Percentiles rank a stretch among this genome's conserved stretches.
Conservation (phyloP, 192 early-diverging fungal species). For the Cladochytrium replicatum region DNA sequence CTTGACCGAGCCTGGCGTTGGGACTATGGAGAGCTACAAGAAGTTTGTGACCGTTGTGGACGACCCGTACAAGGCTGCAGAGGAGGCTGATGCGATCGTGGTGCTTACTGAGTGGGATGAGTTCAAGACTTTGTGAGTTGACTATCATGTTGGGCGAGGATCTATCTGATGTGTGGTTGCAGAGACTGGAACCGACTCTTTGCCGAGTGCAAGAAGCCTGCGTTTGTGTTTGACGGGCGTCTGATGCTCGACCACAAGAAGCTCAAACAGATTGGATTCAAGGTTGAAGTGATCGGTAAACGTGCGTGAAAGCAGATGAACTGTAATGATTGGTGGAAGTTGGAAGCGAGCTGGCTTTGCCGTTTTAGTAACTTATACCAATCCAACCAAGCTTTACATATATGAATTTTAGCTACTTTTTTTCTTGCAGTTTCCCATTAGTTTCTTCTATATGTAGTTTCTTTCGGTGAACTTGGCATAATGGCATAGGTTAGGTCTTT, state of each 20-base stretch:
- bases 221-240: constrained; percentile 69
- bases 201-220: constrained; percentile 50
- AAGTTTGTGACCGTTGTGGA: constrained; percentile 41
- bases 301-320: too few species aligned
- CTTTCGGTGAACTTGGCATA: too few species aligned
- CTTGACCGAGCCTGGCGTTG: constrained; percentile 17
- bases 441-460: too few species aligned
- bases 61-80: constrained; percentile 48
- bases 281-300: constrained; percentile 53
- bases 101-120: constrained; percentile 70
- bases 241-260: constrained; percentile 47
- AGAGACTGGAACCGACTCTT: constrained; percentile 48
- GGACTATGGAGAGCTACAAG: constrained; percentile 6
- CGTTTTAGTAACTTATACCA: too few species aligned
- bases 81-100: constrained; percentile 52
- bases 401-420: too few species aligned
- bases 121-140: constrained; percentile 35
- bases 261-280: constrained; percentile 56
- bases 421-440: too few species aligned
- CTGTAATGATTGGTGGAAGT: too few species aligned
- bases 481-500: too few species aligned
- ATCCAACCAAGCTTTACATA: too few species aligned
- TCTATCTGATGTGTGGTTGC: constrained; percentile 12
- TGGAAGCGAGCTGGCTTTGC: too few species aligned
- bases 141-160: constrained; percentile 3